phyloP scores from a whole-genome alignment of 495 filamentous ascomycete species.

The Annulohypoxylon stygium region DNA sequence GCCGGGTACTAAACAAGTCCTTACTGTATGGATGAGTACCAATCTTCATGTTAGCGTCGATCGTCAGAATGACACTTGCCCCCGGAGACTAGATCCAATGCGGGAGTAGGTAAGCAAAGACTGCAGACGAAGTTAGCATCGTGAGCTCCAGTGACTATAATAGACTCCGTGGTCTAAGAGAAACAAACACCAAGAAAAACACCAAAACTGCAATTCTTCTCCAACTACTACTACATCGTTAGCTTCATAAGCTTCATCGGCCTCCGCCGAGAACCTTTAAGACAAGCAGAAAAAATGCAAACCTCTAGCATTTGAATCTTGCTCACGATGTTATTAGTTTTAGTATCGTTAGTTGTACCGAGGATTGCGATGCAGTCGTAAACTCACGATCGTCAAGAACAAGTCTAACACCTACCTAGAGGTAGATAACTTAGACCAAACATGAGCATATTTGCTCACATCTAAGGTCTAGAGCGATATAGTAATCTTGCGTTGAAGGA shows the following conservation, averaged over 20 bases:
- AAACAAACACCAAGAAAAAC: background rate
- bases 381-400: conserved; percentile 18
- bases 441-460: background rate
- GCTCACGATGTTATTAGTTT: background rate
- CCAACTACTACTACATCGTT: background rate
- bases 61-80: background rate
- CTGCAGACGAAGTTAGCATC: background rate
- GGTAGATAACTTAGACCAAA: background rate
- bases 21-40: background rate
- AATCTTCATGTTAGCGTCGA: background rate
- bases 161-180: conserved; percentile 34
- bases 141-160: background rate
- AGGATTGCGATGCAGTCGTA: background rate
- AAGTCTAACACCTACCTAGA: conserved; percentile 1
- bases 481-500: conserved; percentile 1
- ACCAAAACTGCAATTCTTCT: background rate
- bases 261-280: background rate
- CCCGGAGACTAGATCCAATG: background rate
- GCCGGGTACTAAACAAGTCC: background rate
- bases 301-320: background rate
- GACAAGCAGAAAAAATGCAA: background rate
- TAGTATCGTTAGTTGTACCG: background rate
- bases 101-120: background rate
- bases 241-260: background rate
- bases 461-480: background rate